Percentiles rank a stretch among this genome's conserved stretches.
These are phyloP conservation scores for Yamadazyma dushanensis DNA, from an alignment of 1,139 yeast genomes.

Conservation along the genomic window DNA sequence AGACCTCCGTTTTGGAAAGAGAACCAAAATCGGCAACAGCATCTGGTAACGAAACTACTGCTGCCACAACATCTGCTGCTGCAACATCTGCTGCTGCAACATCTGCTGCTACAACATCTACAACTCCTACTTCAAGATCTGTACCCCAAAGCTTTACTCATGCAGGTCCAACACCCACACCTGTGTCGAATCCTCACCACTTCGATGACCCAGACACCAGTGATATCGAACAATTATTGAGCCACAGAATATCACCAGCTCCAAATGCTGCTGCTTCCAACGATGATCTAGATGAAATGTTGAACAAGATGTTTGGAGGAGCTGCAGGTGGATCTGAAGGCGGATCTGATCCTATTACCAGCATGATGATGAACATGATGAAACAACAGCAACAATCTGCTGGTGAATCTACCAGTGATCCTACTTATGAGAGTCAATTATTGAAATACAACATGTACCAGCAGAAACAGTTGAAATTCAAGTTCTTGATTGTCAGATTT, in stretches of 20 bases:
- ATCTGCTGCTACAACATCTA: neutral
- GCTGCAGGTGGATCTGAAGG: slow-evolving; percentile 7
- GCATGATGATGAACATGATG: slow-evolving; percentile 33
- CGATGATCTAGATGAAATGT: slow-evolving; percentile 31
- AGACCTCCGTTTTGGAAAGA: slow-evolving; percentile 39
- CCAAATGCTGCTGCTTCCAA: slow-evolving; percentile 11
- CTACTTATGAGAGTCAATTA: slow-evolving; percentile 32
- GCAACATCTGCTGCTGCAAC: neutral
- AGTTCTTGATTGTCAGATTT: slow-evolving; percentile 34
- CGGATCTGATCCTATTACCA: slow-evolving; percentile 26
- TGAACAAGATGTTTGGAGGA: slow-evolving; percentile 31
- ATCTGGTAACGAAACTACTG: slow-evolving; percentile 1
- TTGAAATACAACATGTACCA: slow-evolving; percentile 32
- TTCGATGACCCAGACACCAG: slow-evolving; percentile 19
- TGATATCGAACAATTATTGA: slow-evolving; percentile 18
- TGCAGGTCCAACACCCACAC: neutral
- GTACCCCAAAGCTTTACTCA: too few relatives aligned
- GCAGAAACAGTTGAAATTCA: slow-evolving; percentile 32
- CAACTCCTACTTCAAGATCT: too few relatives aligned
- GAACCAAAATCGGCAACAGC: slow-evolving; percentile 3
- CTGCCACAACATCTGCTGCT: slow-evolving; percentile 3
- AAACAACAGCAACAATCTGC: slow-evolving; percentile 13
- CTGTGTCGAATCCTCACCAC: neutral
- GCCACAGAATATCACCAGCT: slow-evolving; percentile 15
- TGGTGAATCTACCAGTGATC: slow-evolving; percentile 17